Evolutionary conservation across 345 rosid genomes (phyloP).

Genomic region (Gossypium mustelinum): DNA sequence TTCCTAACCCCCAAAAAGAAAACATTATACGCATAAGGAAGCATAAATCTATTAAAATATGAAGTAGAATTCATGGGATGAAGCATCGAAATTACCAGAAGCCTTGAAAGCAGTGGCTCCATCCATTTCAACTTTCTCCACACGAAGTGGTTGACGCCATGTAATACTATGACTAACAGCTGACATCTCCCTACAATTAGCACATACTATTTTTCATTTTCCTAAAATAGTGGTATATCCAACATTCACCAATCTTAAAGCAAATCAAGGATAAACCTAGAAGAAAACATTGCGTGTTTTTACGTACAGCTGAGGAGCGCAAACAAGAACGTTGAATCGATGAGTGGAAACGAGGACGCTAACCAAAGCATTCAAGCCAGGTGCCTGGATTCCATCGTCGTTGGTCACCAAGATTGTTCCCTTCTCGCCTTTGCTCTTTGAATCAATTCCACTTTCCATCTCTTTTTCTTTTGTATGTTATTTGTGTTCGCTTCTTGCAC

Average conservation of each 20-base stretch:
- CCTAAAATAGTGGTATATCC: too few species aligned
- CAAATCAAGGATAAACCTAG: background rate
- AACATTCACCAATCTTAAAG: too few species aligned
- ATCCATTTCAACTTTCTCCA: conserved; percentile 44
- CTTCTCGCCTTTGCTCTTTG: conserved; percentile 3
- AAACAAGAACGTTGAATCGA: conserved; percentile 62
- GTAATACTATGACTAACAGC: conserved; percentile 79
- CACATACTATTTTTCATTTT: too few species aligned
- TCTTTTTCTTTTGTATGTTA: too few species aligned
- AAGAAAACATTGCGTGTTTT: background rate
- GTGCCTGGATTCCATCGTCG: conserved; percentile 89
- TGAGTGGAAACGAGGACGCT: conserved; percentile 59
- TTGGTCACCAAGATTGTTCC: conserved; percentile 67
- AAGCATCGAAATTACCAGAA: conserved; percentile 40
- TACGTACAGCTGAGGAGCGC: conserved; percentile 46
- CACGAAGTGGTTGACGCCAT: conserved; percentile 64
- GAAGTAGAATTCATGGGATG: background rate
- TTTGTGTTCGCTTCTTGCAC: too few species aligned
- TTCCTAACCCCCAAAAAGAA: conserved; percentile 39
- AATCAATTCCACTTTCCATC: background rate
- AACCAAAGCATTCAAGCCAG: conserved; percentile 64
- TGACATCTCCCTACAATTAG: conserved; percentile 59
- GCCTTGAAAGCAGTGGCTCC: conserved; percentile 66
- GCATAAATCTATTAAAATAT: too few species aligned
- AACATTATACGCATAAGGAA: too few species aligned